A percentile compares a stretch with the other conserved stretches of the same genome.
Evolutionary conservation across 2,329 filamentous ascomycete species (phyloP).

Genomic region (Fusarium heterosporum): DNA sequence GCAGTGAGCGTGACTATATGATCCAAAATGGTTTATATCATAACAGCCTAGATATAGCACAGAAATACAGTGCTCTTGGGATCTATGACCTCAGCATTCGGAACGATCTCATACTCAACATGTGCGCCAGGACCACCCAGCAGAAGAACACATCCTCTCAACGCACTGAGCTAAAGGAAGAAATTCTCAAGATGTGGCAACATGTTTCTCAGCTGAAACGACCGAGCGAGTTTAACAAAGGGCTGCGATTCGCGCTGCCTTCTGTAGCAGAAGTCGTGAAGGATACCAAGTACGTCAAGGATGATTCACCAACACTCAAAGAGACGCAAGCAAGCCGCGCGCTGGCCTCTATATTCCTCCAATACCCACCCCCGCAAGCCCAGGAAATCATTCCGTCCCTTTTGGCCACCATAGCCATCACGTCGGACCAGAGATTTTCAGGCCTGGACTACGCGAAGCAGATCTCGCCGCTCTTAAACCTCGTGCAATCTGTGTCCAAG

Average conservation of each 20-base stretch:
- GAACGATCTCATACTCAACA: conserved; percentile 50
- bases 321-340: conserved; percentile 31
- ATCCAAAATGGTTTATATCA: conserved; percentile 27
- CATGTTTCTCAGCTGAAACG: conserved; percentile 53
- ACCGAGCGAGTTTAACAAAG: conserved; percentile 38
- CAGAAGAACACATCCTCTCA: conserved; percentile 21
- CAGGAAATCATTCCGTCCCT: conserved; percentile 49
- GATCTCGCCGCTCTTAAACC: conserved; percentile 49
- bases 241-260: conserved; percentile 49
- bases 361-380: conserved; percentile 45
- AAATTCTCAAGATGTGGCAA: conserved; percentile 54
- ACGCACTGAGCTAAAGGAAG: conserved; percentile 40
- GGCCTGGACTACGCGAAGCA: conserved; percentile 18
- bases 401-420: conserved; percentile 49
- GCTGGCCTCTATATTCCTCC: conserved; percentile 50
- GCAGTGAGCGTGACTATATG: conserved; percentile 31
- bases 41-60: conserved; percentile 44
- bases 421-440: conserved; percentile 46
- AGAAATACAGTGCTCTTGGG: conserved; percentile 44
- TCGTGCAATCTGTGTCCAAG: conserved; percentile 40
- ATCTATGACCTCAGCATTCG: conserved; percentile 46
- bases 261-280: conserved; percentile 45
- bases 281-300: conserved; percentile 19
- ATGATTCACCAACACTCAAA: not conserved
- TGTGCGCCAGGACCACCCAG: conserved; percentile 47